These are phyloP conservation scores for Haematococcus sp. DNA, from an alignment of 139 green algal species.

Conservation along the genomic window DNA sequence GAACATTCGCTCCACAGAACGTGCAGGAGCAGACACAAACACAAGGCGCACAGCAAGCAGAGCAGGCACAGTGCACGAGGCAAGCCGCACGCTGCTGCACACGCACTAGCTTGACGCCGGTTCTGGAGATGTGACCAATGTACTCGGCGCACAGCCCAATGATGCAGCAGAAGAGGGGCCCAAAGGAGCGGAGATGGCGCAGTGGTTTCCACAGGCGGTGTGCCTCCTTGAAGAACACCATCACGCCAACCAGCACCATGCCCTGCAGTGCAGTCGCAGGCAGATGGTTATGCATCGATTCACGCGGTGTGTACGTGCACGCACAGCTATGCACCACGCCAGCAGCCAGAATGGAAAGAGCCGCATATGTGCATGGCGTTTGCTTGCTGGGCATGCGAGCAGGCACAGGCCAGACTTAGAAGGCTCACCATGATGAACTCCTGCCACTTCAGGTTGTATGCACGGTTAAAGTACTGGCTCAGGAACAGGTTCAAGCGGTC, in stretches of 20 bases:
- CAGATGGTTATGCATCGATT: too few species aligned
- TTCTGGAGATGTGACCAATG: slow-evolving; percentile 19
- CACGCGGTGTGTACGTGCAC: too few species aligned
- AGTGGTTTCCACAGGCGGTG: neutral
- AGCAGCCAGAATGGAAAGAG: too few species aligned
- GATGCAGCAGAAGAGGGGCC: slow-evolving; percentile 38
- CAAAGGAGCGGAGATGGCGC: slow-evolving; percentile 21
- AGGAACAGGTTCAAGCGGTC: neutral
- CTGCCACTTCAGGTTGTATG: neutral
- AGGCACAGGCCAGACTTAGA: neutral
- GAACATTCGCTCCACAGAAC: too few species aligned
- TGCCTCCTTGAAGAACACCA: slow-evolving; percentile 5
- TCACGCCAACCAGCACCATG: neutral
- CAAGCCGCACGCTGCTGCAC: neutral
- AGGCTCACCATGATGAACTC: slow-evolving; percentile 8
- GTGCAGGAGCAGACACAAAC: too few species aligned
- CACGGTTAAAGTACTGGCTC: neutral
- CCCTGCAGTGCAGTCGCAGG: neutral
- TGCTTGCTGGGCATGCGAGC: neutral
- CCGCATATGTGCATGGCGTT: too few species aligned
- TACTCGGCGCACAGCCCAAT: slow-evolving; percentile 36
- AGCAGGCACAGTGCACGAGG: too few species aligned
- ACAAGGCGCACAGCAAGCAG: too few species aligned
- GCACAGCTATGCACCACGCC: too few species aligned
- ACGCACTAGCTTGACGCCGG: neutral